Evolutionary conservation across 1,284 basidiomycete species (phyloP), one percentile per base, ranked within the genome.

Genomic region (Retiboletus flavoniger): DNA sequence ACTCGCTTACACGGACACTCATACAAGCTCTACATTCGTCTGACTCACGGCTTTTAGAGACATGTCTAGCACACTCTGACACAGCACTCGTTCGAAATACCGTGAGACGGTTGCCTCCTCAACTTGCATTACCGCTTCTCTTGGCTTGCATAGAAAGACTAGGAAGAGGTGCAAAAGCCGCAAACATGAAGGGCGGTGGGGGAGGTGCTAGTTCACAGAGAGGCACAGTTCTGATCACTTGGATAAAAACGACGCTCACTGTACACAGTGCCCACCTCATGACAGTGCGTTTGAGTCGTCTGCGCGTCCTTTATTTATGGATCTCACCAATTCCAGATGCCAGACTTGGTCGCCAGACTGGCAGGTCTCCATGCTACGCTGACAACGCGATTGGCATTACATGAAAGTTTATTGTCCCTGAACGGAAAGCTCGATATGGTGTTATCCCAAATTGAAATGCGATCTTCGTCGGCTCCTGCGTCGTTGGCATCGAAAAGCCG

Each of bases 21-120:
- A 93, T 96, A 47, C 97, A 99, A 74, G 96, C 97, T 0, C 76
- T 99, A 44, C 96, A 99, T 71, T 98, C 96, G 3, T 90, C 91
- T 19, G 97, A 99, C 75, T 83, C 89, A 1, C 84, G 87, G 7
- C 76, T 99, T 38, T 77, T 99, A 54, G 93, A 97, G 65, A 87
- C 89, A 28, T 98, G 95, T 74, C 76, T 99, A 31, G 76, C 82
- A 1, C 93, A 98, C 73, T 91, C 93, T 17, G 88, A 97, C 62
- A 77, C 83, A 9, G 74, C 77, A 1, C 76, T 99, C 40, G 92
- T 99, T 61, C 82, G 87, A 51, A 93, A 93, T 68, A 98, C 96
- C 1, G 88, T 99, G 42, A 82, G 86, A 59, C 82, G 92, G 56
- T 76, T 99, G 45, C 95, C 95, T 16, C 87, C 93, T n/a, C 91